These are phyloP conservation scores for Penicillium nordicum DNA, from an alignment of 2,329 filamentous ascomycete genomes.

Conservation along the genomic window DNA sequence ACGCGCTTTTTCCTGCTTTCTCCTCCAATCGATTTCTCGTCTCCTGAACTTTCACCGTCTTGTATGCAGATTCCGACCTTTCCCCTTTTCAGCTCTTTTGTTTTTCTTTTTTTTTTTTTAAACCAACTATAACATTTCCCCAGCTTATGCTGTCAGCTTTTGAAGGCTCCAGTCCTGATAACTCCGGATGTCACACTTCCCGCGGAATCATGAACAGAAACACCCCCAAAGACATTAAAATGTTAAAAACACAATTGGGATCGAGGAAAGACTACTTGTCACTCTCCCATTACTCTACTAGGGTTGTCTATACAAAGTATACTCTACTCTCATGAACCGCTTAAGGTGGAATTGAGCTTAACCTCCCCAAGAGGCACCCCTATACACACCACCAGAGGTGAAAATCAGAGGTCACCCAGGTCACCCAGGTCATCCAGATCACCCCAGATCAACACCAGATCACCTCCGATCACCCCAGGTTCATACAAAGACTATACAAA, in stretches of 20 bases:
- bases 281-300: background rate
- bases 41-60: background rate
- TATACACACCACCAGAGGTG: background rate
- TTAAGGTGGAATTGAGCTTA: background rate
- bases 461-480: background rate
- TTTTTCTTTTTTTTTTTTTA: too few species aligned
- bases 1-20: conserved; percentile 4
- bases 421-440: background rate
- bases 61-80: background rate
- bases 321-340: background rate
- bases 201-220: background rate
- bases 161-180: background rate
- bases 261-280: background rate
- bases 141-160: background rate
- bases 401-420: too few species aligned
- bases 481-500: background rate
- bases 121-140: too few species aligned
- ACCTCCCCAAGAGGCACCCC: background rate
- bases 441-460: background rate
- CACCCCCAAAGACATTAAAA: background rate
- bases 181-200: background rate
- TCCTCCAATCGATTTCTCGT: conserved; percentile 17
- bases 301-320: background rate
- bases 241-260: background rate
- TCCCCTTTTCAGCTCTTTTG: background rate